A percentile compares a stretch with the other conserved stretches of the same genome.
Conservation (phyloP, 306 rosid species). For the Vigna trinervia region DNA sequence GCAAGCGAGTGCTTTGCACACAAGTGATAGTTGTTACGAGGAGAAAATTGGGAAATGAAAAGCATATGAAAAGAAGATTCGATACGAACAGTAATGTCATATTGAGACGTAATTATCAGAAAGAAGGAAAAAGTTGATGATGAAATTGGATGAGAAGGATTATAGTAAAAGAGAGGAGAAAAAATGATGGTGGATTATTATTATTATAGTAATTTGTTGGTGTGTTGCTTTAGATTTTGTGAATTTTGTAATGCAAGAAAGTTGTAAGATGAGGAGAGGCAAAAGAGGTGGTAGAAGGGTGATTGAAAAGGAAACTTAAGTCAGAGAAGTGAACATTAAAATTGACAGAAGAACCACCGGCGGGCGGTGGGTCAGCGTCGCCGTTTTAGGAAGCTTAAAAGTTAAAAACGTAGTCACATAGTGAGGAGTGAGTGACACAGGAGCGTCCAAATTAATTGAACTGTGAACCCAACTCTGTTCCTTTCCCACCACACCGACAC, state of each 20-base stretch:
- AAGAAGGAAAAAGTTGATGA: background rate
- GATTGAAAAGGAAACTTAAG: slow-evolving; percentile 6
- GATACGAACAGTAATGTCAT: background rate
- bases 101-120: background rate
- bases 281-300: background rate
- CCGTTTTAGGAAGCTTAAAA: background rate
- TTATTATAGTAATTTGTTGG: background rate
- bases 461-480: background rate
- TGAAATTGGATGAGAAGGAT: background rate
- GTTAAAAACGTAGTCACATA: background rate
- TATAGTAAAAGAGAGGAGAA: background rate
- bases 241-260: background rate
- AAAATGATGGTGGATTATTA: slow-evolving; percentile 16
- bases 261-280: background rate
- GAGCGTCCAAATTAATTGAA: slow-evolving; percentile 39
- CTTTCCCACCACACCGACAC: slow-evolving; percentile 51
- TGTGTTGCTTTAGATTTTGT: background rate
- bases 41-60: background rate
- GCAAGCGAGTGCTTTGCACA: background rate
- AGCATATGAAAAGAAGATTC: background rate
- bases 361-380: slow-evolving; percentile 47
- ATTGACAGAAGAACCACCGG: slow-evolving; percentile 50
- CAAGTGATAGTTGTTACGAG: background rate
- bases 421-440: slow-evolving; percentile 24
- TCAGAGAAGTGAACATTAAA: slow-evolving; percentile 25